These are phyloP conservation scores for Rhizopogon roseolus DNA, from an alignment of 768 basidiomycete species.

Conservation along the genomic window DNA sequence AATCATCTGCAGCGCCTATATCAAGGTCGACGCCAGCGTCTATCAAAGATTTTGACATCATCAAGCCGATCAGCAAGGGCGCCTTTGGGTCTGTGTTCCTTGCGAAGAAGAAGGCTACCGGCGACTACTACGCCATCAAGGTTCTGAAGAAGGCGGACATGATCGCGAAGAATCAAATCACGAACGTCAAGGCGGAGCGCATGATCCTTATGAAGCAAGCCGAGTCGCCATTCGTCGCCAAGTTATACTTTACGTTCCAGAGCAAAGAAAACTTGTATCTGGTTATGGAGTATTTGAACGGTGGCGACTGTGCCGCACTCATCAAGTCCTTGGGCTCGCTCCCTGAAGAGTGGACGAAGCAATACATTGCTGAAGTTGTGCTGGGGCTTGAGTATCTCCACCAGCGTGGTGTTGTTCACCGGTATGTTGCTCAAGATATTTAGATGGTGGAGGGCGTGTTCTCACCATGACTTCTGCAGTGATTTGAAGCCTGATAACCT, in stretches of 20 bases:
- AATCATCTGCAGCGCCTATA: slow-evolving; percentile 71
- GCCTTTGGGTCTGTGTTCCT: slow-evolving; percentile 98
- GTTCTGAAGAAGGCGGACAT: slow-evolving; percentile 99
- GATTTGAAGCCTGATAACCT: slow-evolving; percentile 98
- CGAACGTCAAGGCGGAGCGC: slow-evolving; percentile 98
- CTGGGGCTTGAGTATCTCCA: slow-evolving; percentile 97
- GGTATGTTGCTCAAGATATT: slow-evolving; percentile 46
- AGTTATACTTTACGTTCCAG: slow-evolving; percentile 98
- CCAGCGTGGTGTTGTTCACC: slow-evolving; percentile 91
- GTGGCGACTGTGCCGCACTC: slow-evolving; percentile 94
- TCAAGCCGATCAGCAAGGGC: slow-evolving; percentile 98
- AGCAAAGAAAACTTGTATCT: slow-evolving; percentile 98
- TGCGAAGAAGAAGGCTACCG: slow-evolving; percentile 96
- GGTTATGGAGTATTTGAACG: slow-evolving; percentile 99
- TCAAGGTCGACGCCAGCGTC: slow-evolving; percentile 82
- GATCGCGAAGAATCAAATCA: slow-evolving; percentile 99
- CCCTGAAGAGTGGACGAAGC: slow-evolving; percentile 95
- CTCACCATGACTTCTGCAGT: slow-evolving; percentile 35
- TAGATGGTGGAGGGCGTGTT: background rate
- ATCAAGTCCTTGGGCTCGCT: slow-evolving; percentile 93
- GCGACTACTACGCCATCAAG: slow-evolving; percentile 99
- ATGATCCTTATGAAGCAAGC: slow-evolving; percentile 99
- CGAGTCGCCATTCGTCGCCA: slow-evolving; percentile 96
- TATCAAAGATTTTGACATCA: slow-evolving; percentile 98
- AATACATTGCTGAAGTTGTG: slow-evolving; percentile 95